Evolutionary conservation across 371 early-diverging fungal genomes (phyloP).

Genomic region (Saksenaea vasiformis): DNA sequence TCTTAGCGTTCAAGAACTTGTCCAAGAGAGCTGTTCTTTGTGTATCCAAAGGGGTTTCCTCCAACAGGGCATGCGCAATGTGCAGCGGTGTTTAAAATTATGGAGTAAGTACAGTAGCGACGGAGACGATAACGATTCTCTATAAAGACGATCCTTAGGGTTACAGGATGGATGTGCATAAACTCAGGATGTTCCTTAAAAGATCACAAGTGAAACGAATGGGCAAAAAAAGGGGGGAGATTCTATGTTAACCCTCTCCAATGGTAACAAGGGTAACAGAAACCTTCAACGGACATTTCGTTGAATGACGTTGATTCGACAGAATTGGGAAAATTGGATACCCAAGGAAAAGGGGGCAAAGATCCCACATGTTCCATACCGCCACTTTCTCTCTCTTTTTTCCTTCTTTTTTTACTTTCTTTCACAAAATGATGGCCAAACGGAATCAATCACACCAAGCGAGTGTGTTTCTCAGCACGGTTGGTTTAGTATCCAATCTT

Average conservation of each 20-base stretch:
- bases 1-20: too few relatives aligned
- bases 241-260: background rate
- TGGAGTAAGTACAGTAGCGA: too few relatives aligned
- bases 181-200: too few relatives aligned
- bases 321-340: background rate
- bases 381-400: background rate
- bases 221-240: too few relatives aligned
- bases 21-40: too few relatives aligned
- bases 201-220: too few relatives aligned
- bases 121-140: too few relatives aligned
- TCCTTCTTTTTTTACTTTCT: constrained; percentile 9
- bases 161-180: too few relatives aligned
- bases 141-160: too few relatives aligned
- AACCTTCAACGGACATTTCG: background rate
- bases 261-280: background rate
- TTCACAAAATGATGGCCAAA: background rate
- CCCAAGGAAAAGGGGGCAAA: background rate
- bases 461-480: constrained; percentile 25
- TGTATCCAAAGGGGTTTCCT: too few relatives aligned
- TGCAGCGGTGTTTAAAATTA: too few relatives aligned
- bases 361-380: background rate
- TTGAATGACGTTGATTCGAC: background rate
- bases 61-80: too few relatives aligned
- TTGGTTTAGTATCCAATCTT: constrained; percentile 35
- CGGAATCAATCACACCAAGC: constrained; percentile 6